Conservation (phyloP, 192 early-diverging fungal species). For the Linnemannia schmuckeri region DNA sequence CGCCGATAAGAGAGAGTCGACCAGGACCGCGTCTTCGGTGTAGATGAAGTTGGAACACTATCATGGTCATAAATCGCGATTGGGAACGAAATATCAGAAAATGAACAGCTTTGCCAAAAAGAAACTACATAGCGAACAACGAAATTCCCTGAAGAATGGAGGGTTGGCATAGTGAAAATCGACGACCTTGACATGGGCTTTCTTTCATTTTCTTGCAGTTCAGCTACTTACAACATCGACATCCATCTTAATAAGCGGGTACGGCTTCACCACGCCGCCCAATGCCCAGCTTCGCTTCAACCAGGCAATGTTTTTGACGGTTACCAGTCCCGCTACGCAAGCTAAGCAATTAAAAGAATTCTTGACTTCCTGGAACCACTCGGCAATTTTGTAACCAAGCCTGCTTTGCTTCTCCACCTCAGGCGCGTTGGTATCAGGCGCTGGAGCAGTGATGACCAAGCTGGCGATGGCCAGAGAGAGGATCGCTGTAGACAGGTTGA, state of each 20-base stretch:
- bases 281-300: constrained; percentile 28
- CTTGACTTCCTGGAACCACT: constrained; percentile 23
- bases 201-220: too few species aligned
- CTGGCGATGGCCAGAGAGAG: constrained; percentile 21
- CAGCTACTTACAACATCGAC: neutral
- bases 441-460: constrained; percentile 23
- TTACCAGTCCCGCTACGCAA: constrained; percentile 19
- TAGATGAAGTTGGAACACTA: constrained; percentile 58
- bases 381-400: constrained; percentile 15
- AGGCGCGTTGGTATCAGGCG: neutral
- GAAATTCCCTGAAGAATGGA: too few species aligned
- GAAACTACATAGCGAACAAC: too few species aligned
- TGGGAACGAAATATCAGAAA: too few species aligned
- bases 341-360: constrained; percentile 18
- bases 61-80: too few species aligned
- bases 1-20: constrained; percentile 51
- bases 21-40: constrained; percentile 51
- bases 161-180: too few species aligned
- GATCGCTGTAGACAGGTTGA: constrained; percentile 10
- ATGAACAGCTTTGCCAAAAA: too few species aligned
- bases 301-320: constrained; percentile 18
- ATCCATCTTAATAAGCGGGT: neutral
- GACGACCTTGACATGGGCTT: too few species aligned
- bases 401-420: constrained; percentile 28
- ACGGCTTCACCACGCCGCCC: neutral